These are phyloP conservation scores for Salvia splendens DNA, from an alignment of 257 asterid genomes.

Conservation along the genomic window DNA sequence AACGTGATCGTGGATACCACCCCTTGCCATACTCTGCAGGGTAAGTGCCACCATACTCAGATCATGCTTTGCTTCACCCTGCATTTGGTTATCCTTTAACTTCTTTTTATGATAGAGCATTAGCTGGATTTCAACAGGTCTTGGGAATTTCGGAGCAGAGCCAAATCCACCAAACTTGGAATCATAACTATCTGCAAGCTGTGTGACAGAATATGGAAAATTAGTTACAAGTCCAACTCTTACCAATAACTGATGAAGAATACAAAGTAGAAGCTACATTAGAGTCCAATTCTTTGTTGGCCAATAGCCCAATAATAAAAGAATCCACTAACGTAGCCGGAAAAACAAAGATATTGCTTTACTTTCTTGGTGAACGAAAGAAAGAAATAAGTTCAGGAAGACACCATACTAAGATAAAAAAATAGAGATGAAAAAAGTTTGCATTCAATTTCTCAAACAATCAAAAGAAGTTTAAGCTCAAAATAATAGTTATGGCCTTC, in stretches of 20 bases:
- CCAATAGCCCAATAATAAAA: background rate
- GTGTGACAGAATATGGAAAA: slow-evolving; percentile 28
- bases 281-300: background rate
- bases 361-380: background rate
- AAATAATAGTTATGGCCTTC: background rate
- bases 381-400: background rate
- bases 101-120: slow-evolving; percentile 84
- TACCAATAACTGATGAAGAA: background rate
- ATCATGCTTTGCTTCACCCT: slow-evolving; percentile 66
- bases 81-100: slow-evolving; percentile 53
- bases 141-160: slow-evolving; percentile 95
- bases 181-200: slow-evolving; percentile 80
- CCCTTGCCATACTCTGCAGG: slow-evolving; percentile 82
- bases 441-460: background rate
- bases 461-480: background rate
- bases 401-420: background rate
- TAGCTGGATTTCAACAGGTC: slow-evolving; percentile 88
- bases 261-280: background rate
- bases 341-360: background rate
- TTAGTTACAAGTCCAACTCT: background rate
- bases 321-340: too few species aligned
- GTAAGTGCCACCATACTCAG: slow-evolving; percentile 63
- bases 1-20: slow-evolving; percentile 90
- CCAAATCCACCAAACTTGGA: slow-evolving; percentile 87
- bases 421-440: background rate